A percentile compares a stretch with the other conserved stretches of the same genome.
These are phyloP conservation scores for Pelargonium cotyledonis DNA, from an alignment of 441 rosid species.

Conservation along the genomic window DNA sequence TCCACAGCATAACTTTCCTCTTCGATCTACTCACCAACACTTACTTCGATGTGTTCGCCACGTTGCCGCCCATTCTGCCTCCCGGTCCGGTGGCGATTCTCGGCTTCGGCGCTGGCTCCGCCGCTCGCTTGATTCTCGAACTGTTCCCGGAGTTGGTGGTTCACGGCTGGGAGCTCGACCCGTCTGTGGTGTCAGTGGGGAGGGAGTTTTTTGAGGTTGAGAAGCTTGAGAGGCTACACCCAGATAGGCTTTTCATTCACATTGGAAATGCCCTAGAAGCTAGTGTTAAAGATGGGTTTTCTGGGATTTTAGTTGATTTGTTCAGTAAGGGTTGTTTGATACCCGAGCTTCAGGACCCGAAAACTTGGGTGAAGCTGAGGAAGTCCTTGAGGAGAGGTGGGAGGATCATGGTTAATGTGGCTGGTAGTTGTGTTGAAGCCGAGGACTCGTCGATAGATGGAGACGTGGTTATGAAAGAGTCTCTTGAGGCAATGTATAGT, in stretches of 20 bases:
- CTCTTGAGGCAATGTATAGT: conserved; percentile 52
- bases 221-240: conserved; percentile 55
- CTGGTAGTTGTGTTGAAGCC: conserved; percentile 76
- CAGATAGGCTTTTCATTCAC: conserved; percentile 52
- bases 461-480: conserved; percentile 57
- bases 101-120: conserved; percentile 82
- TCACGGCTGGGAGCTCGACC: conserved; percentile 92
- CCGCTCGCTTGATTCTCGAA: conserved; percentile 68
- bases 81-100: conserved; percentile 71
- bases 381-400: conserved; percentile 58
- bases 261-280: conserved; percentile 59
- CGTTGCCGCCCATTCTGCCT: conserved; percentile 63
- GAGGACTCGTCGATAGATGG: conserved; percentile 67
- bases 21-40: conserved; percentile 55
- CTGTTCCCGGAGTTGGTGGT: conserved; percentile 45
- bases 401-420: conserved; percentile 76
- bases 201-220: conserved; percentile 63
- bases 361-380: conserved; percentile 55
- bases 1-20: conserved; percentile 76
- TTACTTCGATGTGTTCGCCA: conserved; percentile 77
- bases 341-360: conserved; percentile 73
- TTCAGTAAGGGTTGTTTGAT: conserved; percentile 64
- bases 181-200: conserved; percentile 62
- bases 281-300: conserved; percentile 44
- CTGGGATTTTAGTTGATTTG: conserved; percentile 73